Evolutionary conservation across 768 basidiomycete genomes (phyloP).

Genomic region (Sporobolomyces roseus): DNA sequence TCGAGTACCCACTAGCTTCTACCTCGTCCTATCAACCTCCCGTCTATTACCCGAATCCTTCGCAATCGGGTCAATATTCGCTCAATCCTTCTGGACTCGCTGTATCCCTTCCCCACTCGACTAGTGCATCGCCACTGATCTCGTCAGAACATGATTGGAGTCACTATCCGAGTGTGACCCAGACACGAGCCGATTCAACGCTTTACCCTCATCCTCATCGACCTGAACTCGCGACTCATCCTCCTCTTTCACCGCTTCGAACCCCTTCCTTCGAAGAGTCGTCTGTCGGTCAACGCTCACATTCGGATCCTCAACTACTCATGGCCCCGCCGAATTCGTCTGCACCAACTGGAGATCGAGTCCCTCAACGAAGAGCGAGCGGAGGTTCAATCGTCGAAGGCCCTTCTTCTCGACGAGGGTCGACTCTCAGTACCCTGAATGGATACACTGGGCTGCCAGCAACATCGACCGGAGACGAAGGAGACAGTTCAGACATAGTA

Average conservation of each 20-base stretch:
- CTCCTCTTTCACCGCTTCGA: not conserved
- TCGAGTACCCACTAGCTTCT: too few species aligned
- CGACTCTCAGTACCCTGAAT: constrained; percentile 1
- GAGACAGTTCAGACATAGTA: not conserved
- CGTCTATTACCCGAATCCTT: too few species aligned
- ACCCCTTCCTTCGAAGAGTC: not conserved
- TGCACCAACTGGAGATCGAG: not conserved
- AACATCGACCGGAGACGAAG: not conserved
- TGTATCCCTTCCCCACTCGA: too few species aligned
- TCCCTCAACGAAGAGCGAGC: not conserved
- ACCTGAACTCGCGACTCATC: not conserved
- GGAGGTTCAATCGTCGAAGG: not conserved
- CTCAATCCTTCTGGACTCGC: too few species aligned
- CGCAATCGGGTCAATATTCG: too few species aligned
- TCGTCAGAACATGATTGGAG: not conserved
- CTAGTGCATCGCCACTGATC: not conserved
- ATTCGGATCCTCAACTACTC: not conserved
- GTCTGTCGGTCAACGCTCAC: not conserved
- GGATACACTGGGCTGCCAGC: not conserved
- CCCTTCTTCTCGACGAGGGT: not conserved
- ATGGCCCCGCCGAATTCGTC: not conserved
- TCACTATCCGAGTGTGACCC: not conserved
- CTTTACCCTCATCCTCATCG: not conserved
- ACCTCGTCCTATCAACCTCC: too few species aligned
- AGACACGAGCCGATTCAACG: not conserved